A percentile compares a stretch with the other conserved stretches of the same genome.
Evolutionary conservation across 495 filamentous ascomycete species (phyloP).

Genomic region (Talaromyces proteolyticus): DNA sequence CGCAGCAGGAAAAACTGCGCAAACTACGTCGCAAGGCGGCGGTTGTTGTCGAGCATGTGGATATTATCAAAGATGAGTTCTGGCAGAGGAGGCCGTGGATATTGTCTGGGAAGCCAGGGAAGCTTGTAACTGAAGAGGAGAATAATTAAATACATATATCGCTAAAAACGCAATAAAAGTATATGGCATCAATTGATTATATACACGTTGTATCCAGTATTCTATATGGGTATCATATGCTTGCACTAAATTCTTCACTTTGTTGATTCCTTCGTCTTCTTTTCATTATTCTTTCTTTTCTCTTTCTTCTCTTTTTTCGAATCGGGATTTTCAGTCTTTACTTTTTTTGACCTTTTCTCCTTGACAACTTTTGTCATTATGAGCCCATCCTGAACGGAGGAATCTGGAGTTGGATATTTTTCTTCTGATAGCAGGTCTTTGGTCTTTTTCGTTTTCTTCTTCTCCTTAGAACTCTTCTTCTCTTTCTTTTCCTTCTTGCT

Average conservation of each 20-base stretch:
- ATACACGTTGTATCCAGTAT: background rate
- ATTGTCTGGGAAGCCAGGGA: constrained; percentile 66
- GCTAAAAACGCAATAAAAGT: constrained; percentile 9
- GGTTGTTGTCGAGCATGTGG: constrained; percentile 76
- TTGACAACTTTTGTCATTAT: too few species aligned
- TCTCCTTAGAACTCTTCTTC: constrained; percentile 16
- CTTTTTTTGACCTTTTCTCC: constrained; percentile 26
- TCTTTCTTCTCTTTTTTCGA: constrained; percentile 34
- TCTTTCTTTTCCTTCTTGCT: constrained; percentile 15
- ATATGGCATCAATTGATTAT: background rate
- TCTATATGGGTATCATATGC: background rate
- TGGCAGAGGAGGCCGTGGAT: constrained; percentile 87
- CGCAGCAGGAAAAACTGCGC: constrained; percentile 69
- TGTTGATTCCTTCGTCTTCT: background rate
- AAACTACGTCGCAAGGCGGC: constrained; percentile 70
- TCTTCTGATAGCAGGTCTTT: constrained; percentile 5
- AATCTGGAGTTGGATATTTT: constrained; percentile 11
- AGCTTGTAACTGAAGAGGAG: constrained; percentile 50
- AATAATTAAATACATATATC: constrained; percentile 15
- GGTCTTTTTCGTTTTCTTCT: constrained; percentile 32
- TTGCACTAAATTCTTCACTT: background rate
- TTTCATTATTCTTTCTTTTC: constrained; percentile 4
- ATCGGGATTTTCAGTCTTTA: constrained; percentile 28
- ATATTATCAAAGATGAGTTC: constrained; percentile 92
- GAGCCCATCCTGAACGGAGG: too few species aligned